Base-by-base conservation (phyloP, 352 stramenopile genomes). In the Pythium periplocum region DNA sequence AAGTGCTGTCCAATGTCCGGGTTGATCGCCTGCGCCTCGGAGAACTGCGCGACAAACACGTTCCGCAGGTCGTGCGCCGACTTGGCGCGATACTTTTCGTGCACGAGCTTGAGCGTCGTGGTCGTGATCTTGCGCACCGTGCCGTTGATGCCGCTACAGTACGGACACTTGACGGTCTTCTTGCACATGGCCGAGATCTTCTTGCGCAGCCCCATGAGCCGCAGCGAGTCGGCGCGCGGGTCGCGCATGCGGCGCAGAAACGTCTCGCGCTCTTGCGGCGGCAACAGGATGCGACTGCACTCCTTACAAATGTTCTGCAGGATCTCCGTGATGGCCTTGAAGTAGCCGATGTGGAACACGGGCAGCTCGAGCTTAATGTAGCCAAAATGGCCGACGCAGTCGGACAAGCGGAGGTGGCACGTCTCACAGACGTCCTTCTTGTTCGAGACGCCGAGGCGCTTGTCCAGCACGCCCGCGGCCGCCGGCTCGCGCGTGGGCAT, bases 341-440 rank as follows among this genome's bases (percentile, higher is more conserved):
- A 97, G 71, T 98, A 99, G 4, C 98, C 98, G 71, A 99, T 99
- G 77, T 99, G 97, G 70, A 99, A 99, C 53, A 99, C 97, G 0
- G 98, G 98, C 36, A 99, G 84, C 61, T 96, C 91, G 36, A 98
- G 71, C 51, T 97, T 87, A 67, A 99, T 98, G 79, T 99, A 98
- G 17, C 97, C 97, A 79, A 98, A 99, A 69, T 99, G 96, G 11
- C 97, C 98, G 4, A 98, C 93, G 66, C 97, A 99, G 67, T 99
- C 96, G 8, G 89, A 75, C 33, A 99, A 68, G 51, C 98, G 98
- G 43, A 96, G 53, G 52, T 91, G 70, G 49, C 84, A 95, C 12
- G 84, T 95, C 43, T 96, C 80, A 69, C 98, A 99, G 10, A 83
- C 85, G 55, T 96, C 91, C 17, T 90, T 87, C 69, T 99, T 99